Evolutionary conservation across 1,139 yeast species (phyloP).

Genomic region (Candida dubliniensis): DNA sequence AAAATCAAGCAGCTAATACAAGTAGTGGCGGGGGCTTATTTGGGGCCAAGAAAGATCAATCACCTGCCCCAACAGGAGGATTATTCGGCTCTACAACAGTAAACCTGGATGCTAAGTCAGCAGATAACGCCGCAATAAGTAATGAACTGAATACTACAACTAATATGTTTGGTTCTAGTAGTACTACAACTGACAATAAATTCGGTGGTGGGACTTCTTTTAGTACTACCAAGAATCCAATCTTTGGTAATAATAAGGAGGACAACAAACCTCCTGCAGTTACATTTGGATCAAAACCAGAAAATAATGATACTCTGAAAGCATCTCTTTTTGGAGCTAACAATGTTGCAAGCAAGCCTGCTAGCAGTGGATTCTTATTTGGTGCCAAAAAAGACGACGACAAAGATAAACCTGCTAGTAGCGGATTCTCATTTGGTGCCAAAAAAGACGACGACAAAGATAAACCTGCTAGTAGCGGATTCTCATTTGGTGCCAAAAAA

Average conservation of each 20-base stretch:
- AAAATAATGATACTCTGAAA: slow-evolving; percentile 10
- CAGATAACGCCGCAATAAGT: neutral
- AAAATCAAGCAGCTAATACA: slow-evolving; percentile 3
- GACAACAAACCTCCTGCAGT: slow-evolving; percentile 14
- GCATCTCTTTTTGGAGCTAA: neutral
- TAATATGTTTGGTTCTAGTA: slow-evolving; percentile 17
- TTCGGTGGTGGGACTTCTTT: slow-evolving; percentile 14
- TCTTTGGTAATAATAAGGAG: slow-evolving; percentile 27
- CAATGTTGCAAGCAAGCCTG: slow-evolving; percentile 2
- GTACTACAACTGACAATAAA: neutral
- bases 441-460: slow-evolving; percentile 21
- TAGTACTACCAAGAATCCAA: slow-evolving; percentile 21
- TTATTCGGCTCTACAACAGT: slow-evolving; percentile 27
- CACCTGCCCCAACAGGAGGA: slow-evolving; percentile 16
- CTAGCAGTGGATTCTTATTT: slow-evolving; percentile 18
- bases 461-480: slow-evolving; percentile 17
- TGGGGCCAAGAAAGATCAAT: slow-evolving; percentile 20
- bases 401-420: slow-evolving; percentile 14
- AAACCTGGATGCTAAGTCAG: slow-evolving; percentile 19
- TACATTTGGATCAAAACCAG: slow-evolving; percentile 17
- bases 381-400: slow-evolving; percentile 21
- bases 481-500: slow-evolving; percentile 27
- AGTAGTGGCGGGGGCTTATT: slow-evolving; percentile 15
- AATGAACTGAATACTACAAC: slow-evolving; percentile 13
- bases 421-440: slow-evolving; percentile 24